Percentiles rank a stretch among this genome's conserved stretches.
phyloP scores from a whole-genome alignment of 768 basidiomycete genomes.

The Tephrocybe sp. region DNA sequence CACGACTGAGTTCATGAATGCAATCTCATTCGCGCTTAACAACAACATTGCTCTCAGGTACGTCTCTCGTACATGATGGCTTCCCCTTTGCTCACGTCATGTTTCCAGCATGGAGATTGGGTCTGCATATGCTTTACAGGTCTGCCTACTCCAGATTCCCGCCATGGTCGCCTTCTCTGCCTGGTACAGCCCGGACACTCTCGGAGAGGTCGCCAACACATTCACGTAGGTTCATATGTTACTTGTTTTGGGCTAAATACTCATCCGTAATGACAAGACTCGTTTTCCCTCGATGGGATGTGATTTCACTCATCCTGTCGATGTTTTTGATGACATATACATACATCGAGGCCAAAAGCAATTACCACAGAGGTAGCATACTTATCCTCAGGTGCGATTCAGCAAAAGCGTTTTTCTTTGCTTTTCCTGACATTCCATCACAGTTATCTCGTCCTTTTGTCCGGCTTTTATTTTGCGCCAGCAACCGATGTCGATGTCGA shows the following conservation, averaged over 20 bases:
- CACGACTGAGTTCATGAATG: conserved; percentile 99
- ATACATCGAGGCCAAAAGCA: conserved; percentile 97
- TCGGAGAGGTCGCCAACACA: conserved; percentile 84
- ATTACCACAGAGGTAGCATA: conserved; percentile 96
- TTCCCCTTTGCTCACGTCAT: not conserved
- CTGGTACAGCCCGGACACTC: conserved; percentile 82
- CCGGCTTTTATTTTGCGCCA: conserved; percentile 95
- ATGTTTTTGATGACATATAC: conserved; percentile 99
- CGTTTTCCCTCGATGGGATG: conserved; percentile 98
- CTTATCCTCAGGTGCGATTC: conserved; percentile 77
- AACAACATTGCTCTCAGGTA: conserved; percentile 96
- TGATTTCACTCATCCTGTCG: conserved; percentile 88
- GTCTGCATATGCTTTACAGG: conserved; percentile 97
- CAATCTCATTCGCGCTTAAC: conserved; percentile 95
- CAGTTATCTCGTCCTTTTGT: conserved; percentile 87
- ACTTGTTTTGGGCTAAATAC: not conserved
- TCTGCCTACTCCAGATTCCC: conserved; percentile 95
- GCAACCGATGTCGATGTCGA: conserved; percentile 37
- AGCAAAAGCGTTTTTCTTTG: not conserved
- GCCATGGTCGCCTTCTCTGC: conserved; percentile 99
- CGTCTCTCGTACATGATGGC: not conserved
- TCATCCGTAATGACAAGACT: conserved; percentile 49
- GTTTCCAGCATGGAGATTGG: conserved; percentile 95
- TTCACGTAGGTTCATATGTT: conserved; percentile 75
- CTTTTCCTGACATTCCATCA: conserved; percentile 9